A percentile compares a stretch with the other conserved stretches of the same genome.
phyloP scores from a whole-genome alignment of 2,329 filamentous ascomycete genomes.

The Colletotrichum acutatum region DNA sequence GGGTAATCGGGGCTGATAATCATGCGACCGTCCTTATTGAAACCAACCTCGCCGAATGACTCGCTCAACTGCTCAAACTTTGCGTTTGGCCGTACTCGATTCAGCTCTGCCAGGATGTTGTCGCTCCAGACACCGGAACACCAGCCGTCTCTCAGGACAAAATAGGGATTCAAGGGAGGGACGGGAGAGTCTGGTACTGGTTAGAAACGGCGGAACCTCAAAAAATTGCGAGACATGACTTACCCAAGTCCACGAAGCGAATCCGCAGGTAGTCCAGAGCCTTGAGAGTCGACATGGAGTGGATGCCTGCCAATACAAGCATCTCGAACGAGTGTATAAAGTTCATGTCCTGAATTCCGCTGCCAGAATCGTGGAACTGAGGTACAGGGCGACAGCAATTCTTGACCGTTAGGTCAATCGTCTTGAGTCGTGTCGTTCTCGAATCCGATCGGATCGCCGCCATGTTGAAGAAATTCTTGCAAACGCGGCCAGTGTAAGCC shows the following conservation, averaged over 20 bases:
- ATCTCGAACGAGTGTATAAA: conserved; percentile 79
- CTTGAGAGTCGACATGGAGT: conserved; percentile 67
- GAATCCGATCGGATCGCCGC: conserved; percentile 62
- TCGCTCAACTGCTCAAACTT: conserved; percentile 72
- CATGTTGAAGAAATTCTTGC: conserved; percentile 73
- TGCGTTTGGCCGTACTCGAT: conserved; percentile 66
- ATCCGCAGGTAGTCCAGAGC: conserved; percentile 74
- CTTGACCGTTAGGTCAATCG: conserved; percentile 78
- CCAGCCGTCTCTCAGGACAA: conserved; percentile 68
- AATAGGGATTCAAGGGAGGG: conserved; percentile 79
- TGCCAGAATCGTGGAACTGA: conserved; percentile 71
- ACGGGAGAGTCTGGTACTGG: conserved; percentile 70
- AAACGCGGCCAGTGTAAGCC: conserved; percentile 78
- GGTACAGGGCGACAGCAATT: conserved; percentile 73
- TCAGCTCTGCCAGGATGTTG: conserved; percentile 70
- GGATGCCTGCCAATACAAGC: conserved; percentile 72
- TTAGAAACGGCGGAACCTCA: conserved; percentile 34
- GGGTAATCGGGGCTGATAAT: conserved; percentile 67
- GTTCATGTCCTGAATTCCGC: conserved; percentile 76
- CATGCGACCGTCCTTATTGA: conserved; percentile 69
- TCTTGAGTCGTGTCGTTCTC: conserved; percentile 65
- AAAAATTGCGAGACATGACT: conserved; percentile 36
- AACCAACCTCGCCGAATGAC: conserved; percentile 69
- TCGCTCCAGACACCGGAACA: conserved; percentile 81
- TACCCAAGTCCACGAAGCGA: conserved; percentile 78